Evolutionary conservation across 371 early-diverging fungal genomes (phyloP), one percentile per base, ranked within the genome.

Genomic region (Mucor piriformis): DNA sequence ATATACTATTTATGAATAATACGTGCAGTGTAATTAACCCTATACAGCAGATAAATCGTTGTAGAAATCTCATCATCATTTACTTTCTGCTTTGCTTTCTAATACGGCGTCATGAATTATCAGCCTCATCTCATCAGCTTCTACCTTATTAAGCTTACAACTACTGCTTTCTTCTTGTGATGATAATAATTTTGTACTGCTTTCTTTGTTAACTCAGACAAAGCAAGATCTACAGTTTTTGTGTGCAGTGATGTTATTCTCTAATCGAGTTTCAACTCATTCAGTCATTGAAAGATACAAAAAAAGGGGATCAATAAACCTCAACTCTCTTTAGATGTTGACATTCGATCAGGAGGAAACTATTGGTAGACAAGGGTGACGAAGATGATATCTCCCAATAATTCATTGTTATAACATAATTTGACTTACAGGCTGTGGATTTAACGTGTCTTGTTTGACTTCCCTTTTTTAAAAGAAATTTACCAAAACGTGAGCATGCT

Each of bases 151-250:
- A 55, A 55, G 46, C 54, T 54, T 54, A 54, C 42, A 54, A 54
- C 18, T 43, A 54, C 43, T 54, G 43, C 44, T 43, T 54, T 54
- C 54, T 54, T 54, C 55, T 55, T 55, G 52, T 59, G 51, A 51
- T 59, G 51, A 44, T 51, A 59, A 51, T 59, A 59, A 43, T 59
- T 59, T 51, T 33, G 51, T 51, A 44, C 43, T 34, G 51, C 52
- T 51, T 59, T 59, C 50, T 59, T 51, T 59, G 59, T 43, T 44
- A 51, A 51, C 52, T 59, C 35, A 44, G 52, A 51, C 40, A 59
- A 34, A 51, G 52, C 44, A 51, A 59, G 52, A 51, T 59, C 59
- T 44, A 33, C 55, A 55, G 55, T 55, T 55, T 55, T 55, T 55
- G 55, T 55, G 50, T 58, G 42, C 42, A 27, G 58, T 47, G 47